Evolutionary conservation across 2,329 filamentous ascomycete genomes (phyloP).

Genomic region (Aspergillus calidoustus): DNA sequence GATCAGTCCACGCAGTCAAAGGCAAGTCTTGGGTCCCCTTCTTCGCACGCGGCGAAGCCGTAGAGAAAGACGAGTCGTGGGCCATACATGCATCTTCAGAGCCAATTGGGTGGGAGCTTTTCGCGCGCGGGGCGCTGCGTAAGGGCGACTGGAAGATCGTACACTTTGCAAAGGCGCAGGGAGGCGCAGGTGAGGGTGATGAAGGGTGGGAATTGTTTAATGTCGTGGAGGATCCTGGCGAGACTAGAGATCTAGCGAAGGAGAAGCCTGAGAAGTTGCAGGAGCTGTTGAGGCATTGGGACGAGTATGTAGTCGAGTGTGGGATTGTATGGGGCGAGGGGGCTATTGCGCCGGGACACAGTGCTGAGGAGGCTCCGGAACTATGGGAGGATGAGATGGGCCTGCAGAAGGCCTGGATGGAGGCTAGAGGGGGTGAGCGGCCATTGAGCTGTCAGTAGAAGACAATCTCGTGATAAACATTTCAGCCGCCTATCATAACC

Average conservation of each 20-base stretch:
- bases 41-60: not conserved
- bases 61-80: not conserved
- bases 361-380: not conserved
- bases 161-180: not conserved
- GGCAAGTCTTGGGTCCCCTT: slow-evolving; percentile 2
- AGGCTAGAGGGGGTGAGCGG: not conserved
- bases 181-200: not conserved
- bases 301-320: slow-evolving; percentile 1
- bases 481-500: too few relatives aligned
- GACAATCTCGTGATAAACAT: too few relatives aligned
- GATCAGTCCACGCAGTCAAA: not conserved
- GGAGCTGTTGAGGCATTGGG: not conserved
- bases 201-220: slow-evolving; percentile 6
- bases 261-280: not conserved
- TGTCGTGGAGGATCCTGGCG: not conserved
- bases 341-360: not conserved
- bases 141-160: slow-evolving; percentile 7
- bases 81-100: not conserved
- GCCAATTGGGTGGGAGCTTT: slow-evolving; percentile 5
- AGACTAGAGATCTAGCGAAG: not conserved
- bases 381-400: slow-evolving; percentile 5
- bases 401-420: not conserved
- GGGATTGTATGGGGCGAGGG: slow-evolving; percentile 5
- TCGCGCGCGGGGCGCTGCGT: not conserved
- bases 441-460: not conserved